Base-by-base conservation (phyloP, 1,284 basidiomycete species). In the Farysia itapuensis region DNA sequence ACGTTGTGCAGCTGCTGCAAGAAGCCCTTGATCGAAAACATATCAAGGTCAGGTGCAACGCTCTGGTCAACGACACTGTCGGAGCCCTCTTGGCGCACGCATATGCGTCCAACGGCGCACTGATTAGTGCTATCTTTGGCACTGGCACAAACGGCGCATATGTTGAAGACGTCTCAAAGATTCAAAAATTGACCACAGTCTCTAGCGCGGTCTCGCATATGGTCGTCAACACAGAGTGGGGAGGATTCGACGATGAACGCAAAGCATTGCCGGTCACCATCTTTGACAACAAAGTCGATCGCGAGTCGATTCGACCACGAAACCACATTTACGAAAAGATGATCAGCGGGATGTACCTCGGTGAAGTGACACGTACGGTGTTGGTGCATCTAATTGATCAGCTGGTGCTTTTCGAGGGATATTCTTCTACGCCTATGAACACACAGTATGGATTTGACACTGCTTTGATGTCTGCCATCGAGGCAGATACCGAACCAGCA, bases 101-200 rank as follows among this genome's bases (percentile, higher is more conserved):
- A 20, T 98, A 98, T 75, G 88, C 88, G 37, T 84, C 85, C 16
- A 93, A 93, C 15, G 88, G 88, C 12, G 93, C 90, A 57, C 51
- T 58, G 7, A 81, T 92, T 19, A 94, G 90, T 57, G 60, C 86
- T 57, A 98, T 97, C 72, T 97, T 97, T 73, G 94, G 94, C 20
- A 98, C 95, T 0, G 95, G 94, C 9, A 98, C 95, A 6, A 98
- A 98, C 76, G 94, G 94, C 33, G 95, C 94, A 9, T 97, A 93
- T 79, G 84, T 98, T 34, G 94, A 97, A 77, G 82, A 88, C 66
- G 81, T 93, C 5, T 79, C 83, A 41, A 91, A 89, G 46, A 86
- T 97, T 73, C 85, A 81, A 35, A 97, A 97, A 78, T 75, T 65
- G 32, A 38, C 59, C 24, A 35, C 57, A 4, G 44, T 56, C 11